Evolutionary conservation across 805 yeast genomes (phyloP).

Genomic region (Dipodascus albidus): DNA sequence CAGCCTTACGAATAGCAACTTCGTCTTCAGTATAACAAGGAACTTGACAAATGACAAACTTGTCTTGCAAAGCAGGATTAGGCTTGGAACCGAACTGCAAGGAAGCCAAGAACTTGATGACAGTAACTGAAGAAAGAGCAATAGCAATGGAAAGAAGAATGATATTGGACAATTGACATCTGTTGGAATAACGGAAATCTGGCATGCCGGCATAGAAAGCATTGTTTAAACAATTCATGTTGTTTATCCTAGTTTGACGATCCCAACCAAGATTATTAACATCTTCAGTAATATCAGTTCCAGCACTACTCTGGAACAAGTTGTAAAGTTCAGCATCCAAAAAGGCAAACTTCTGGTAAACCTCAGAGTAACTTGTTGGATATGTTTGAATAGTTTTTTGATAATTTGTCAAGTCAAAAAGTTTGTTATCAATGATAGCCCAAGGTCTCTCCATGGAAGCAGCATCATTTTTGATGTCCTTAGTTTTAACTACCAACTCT

Average conservation of each 20-base stretch:
- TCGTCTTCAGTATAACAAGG: slow-evolving; percentile 47
- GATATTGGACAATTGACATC: slow-evolving; percentile 30
- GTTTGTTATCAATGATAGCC: slow-evolving; percentile 23
- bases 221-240: slow-evolving; percentile 26
- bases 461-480: slow-evolving; percentile 15
- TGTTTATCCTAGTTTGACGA: slow-evolving; percentile 15
- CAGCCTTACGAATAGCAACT: slow-evolving; percentile 40
- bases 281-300: slow-evolving; percentile 25
- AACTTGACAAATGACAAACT: slow-evolving; percentile 32
- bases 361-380: slow-evolving; percentile 15
- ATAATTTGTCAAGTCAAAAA: slow-evolving; percentile 30
- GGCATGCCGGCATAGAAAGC: slow-evolving; percentile 26
- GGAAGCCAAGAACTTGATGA: slow-evolving; percentile 30
- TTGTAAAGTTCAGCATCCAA: slow-evolving; percentile 23
- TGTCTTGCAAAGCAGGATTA: slow-evolving; percentile 28
- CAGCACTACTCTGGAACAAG: slow-evolving; percentile 24
- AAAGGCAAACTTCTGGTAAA: slow-evolving; percentile 24
- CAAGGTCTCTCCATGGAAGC: slow-evolving; percentile 17
- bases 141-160: slow-evolving; percentile 29
- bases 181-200: slow-evolving; percentile 29
- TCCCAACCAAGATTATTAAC: slow-evolving; percentile 19
- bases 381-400: slow-evolving; percentile 22
- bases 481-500: slow-evolving; percentile 23
- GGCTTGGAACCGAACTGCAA: slow-evolving; percentile 27
- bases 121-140: slow-evolving; percentile 27